Conservation (phyloP, 139 green algal genomes). For the Micromonas commoda region DNA sequence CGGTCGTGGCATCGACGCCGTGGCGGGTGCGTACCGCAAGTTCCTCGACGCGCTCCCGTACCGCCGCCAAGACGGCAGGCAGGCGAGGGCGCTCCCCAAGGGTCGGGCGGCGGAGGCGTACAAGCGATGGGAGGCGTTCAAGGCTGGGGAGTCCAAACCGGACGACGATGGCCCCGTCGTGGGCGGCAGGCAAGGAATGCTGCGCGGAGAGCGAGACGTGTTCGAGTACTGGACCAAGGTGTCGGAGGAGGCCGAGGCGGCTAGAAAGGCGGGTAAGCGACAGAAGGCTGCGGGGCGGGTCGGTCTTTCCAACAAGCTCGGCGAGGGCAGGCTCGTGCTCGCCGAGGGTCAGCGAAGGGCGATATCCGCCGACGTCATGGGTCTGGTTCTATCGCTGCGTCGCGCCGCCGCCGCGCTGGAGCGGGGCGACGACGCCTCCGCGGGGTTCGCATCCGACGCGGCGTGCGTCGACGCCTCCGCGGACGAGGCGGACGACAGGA, state of each 20-base stretch:
- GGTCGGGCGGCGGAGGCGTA: neutral
- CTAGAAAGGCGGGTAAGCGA: too few species aligned
- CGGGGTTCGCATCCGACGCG: neutral
- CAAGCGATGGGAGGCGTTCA: neutral
- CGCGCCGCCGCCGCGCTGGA: neutral
- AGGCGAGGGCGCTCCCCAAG: neutral
- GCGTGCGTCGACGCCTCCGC: neutral
- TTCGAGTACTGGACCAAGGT: too few species aligned
- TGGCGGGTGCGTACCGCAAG: neutral
- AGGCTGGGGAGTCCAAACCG: too few species aligned
- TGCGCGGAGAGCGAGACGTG: too few species aligned
- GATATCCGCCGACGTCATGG: neutral
- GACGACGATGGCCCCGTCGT: too few species aligned
- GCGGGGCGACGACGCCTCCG: neutral
- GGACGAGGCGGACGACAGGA: neutral
- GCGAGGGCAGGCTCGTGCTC: neutral
- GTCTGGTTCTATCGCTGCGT: neutral
- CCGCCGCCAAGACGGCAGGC: neutral
- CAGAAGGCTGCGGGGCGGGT: too few species aligned
- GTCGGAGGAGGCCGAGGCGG: too few species aligned
- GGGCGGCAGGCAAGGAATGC: too few species aligned
- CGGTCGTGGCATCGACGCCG: neutral
- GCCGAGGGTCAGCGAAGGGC: neutral
- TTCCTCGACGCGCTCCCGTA: constrained; percentile 1
- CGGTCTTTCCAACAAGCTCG: too few species aligned